Percentiles rank a stretch among this genome's conserved stretches.
Evolutionary conservation across 441 rosid genomes (phyloP).

Genomic region (Populus hybrid): DNA sequence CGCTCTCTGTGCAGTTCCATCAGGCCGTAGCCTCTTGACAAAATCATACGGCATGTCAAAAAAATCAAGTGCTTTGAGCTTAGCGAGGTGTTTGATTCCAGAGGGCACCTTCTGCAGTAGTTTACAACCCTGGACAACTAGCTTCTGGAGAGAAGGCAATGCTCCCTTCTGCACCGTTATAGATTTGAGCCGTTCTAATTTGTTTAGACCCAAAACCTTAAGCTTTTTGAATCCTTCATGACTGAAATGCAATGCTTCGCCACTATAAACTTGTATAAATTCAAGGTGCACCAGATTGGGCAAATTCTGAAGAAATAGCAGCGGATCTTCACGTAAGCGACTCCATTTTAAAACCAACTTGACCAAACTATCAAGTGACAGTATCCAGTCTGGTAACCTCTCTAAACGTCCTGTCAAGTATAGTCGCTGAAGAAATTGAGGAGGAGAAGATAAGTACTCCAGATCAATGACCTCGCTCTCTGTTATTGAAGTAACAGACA

Average conservation of each 20-base stretch:
- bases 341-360: constrained; percentile 38
- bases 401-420: constrained; percentile 33
- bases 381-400: constrained; percentile 38
- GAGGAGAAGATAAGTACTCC: constrained; percentile 21
- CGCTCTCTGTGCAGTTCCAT: background rate
- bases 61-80: constrained; percentile 31
- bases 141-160: constrained; percentile 35
- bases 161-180: constrained; percentile 34
- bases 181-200: constrained; percentile 27
- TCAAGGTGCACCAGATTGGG: constrained; percentile 44
- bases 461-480: constrained; percentile 30
- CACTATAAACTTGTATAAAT: constrained; percentile 30
- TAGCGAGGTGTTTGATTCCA: constrained; percentile 38
- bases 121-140: constrained; percentile 33
- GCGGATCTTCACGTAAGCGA: constrained; percentile 26
- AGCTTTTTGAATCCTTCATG: constrained; percentile 34
- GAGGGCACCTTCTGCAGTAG: constrained; percentile 32
- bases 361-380: constrained; percentile 20
- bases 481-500: constrained; percentile 26
- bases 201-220: constrained; percentile 34
- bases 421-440: constrained; percentile 30
- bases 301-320: constrained; percentile 26
- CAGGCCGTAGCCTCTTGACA: constrained; percentile 28
- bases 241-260: constrained; percentile 26
- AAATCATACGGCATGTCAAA: constrained; percentile 38